These are phyloP conservation scores for Backusella psychrophila DNA, from an alignment of 192 early-diverging fungal species.

Conservation along the genomic window DNA sequence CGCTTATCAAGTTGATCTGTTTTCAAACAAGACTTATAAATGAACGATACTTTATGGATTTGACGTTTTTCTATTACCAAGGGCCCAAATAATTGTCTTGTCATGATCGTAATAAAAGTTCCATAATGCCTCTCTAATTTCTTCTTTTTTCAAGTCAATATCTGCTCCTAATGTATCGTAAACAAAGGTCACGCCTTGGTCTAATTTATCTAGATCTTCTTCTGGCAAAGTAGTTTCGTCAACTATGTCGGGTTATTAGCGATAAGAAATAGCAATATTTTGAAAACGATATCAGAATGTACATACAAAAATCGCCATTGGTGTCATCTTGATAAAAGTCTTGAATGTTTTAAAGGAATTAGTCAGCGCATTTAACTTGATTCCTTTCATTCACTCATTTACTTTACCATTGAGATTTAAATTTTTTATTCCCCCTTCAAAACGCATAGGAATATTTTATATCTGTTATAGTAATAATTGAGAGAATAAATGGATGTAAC, in stretches of 20 bases:
- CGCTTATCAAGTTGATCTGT: neutral
- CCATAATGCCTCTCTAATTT: conserved; percentile 72
- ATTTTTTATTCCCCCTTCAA: neutral
- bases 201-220: conserved; percentile 43
- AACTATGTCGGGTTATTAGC: neutral
- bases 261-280: no score
- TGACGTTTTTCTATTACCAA: conserved; percentile 50
- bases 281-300: neutral
- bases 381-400: neutral
- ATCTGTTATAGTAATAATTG: no score
- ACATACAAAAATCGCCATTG: neutral
- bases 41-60: neutral
- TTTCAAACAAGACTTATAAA: neutral
- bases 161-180: conserved; percentile 55
- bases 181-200: conserved; percentile 56
- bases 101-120: conserved; percentile 73
- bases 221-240: conserved; percentile 22
- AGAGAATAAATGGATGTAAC: no score
- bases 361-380: neutral
- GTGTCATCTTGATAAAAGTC: neutral
- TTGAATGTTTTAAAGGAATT: neutral
- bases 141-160: conserved; percentile 53
- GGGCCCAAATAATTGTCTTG: conserved; percentile 61
- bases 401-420: neutral
- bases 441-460: neutral